Conservation (phyloP, 2,329 filamentous ascomycete species). For the Trichophyton rubrum region DNA sequence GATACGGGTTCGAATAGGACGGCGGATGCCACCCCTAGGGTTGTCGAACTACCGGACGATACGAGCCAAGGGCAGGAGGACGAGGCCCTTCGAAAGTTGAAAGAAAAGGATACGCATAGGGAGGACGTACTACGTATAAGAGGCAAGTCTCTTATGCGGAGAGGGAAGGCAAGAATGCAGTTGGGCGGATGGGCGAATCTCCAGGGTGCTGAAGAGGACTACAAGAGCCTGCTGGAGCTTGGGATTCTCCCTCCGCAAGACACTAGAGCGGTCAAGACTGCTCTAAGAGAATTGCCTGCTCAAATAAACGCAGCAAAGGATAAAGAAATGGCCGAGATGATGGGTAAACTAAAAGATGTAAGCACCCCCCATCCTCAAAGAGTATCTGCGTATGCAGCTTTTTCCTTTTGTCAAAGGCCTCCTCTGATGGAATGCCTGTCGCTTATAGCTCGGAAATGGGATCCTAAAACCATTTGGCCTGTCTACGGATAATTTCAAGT, state of each 20-base stretch:
- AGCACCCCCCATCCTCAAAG: conserved; percentile 21
- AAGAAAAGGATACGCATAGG: conserved; percentile 35
- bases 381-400: neutral
- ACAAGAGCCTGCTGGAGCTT: conserved; percentile 51
- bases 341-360: conserved; percentile 81
- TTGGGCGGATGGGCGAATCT: conserved; percentile 68
- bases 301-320: conserved; percentile 68
- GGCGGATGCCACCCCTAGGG: neutral
- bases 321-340: conserved; percentile 88
- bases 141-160: conserved; percentile 68
- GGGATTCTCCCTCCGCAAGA: conserved; percentile 54
- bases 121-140: conserved; percentile 65
- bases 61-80: conserved; percentile 30
- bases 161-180: conserved; percentile 60
- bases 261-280: conserved; percentile 51
- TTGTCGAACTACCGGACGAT: conserved; percentile 12
- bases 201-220: conserved; percentile 68
- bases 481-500: conserved; percentile 88
- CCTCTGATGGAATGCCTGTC: conserved; percentile 11
- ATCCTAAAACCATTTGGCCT: conserved; percentile 86
- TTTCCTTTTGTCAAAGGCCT: neutral
- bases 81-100: conserved; percentile 32
- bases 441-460: conserved; percentile 62
- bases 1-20: neutral
- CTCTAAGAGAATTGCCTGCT: conserved; percentile 54